phyloP scores from a whole-genome alignment of 2,329 filamentous ascomycete species.

The Sordariomycetes sp. region DNA sequence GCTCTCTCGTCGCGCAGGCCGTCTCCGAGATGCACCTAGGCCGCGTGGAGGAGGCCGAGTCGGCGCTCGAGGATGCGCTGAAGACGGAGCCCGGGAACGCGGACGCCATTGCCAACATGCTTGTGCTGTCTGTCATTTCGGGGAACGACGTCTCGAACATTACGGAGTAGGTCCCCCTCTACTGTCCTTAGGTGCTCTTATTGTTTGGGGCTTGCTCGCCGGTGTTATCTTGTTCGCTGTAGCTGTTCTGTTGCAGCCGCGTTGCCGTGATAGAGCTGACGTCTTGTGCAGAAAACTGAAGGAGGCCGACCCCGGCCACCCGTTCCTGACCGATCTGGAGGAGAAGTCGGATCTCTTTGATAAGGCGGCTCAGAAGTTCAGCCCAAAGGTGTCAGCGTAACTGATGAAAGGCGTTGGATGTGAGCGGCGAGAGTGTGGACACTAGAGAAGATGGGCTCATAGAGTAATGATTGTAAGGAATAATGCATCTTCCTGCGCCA shows the following conservation, averaged over 20 bases:
- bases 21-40: constrained; percentile 86
- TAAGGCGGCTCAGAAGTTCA: constrained; percentile 74
- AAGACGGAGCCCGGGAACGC: constrained; percentile 58
- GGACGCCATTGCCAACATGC: constrained; percentile 68
- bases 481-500: neutral
- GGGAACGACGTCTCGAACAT: constrained; percentile 59
- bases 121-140: constrained; percentile 65
- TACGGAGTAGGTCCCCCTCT: constrained; percentile 34
- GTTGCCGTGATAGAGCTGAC: too few species aligned
- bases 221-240: too few species aligned
- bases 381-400: constrained; percentile 57
- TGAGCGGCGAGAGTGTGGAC: neutral
- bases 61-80: constrained; percentile 69
- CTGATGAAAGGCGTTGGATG: neutral
- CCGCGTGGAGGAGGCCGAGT: constrained; percentile 76
- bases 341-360: constrained; percentile 86
- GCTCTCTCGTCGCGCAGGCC: constrained; percentile 74
- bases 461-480: constrained; percentile 3
- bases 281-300: constrained; percentile 34
- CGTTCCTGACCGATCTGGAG: constrained; percentile 58
- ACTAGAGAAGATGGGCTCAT: neutral
- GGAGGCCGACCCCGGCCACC: constrained; percentile 51
- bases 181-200: constrained; percentile 5
- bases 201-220: neutral
- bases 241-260: too few species aligned